phyloP scores from a whole-genome alignment of 345 rosid species.

The Eucalyptus regnans region DNA sequence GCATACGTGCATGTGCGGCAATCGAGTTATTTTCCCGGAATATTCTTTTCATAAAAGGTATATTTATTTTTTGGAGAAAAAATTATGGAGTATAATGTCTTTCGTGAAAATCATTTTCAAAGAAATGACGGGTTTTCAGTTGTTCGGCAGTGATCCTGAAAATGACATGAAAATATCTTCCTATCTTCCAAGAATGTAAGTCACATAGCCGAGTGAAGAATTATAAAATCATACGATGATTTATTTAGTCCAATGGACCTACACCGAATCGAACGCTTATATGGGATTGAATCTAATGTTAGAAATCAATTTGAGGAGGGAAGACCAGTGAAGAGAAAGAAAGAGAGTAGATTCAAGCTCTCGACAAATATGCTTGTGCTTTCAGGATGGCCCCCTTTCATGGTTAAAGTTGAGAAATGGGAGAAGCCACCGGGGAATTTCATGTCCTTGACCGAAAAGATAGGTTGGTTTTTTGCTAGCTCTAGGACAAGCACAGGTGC shows the following conservation, averaged over 20 bases:
- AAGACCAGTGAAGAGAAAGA: not conserved
- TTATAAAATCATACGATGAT: not conserved
- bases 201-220: not conserved
- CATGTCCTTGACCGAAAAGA: not conserved
- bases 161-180: not conserved
- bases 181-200: not conserved
- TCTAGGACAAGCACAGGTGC: not conserved
- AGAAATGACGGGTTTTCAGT: not conserved
- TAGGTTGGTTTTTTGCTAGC: not conserved
- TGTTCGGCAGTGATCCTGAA: not conserved
- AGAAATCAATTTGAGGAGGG: not conserved
- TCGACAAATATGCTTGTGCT: not conserved
- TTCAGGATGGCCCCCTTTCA: not conserved
- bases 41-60: not conserved
- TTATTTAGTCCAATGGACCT: not conserved
- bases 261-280: not conserved
- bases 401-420: not conserved
- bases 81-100: not conserved
- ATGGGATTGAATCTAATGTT: not conserved
- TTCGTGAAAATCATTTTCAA: not conserved
- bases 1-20: not conserved
- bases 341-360: not conserved
- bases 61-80: not conserved
- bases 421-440: not conserved
- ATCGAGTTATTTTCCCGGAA: not conserved